A percentile compares a stretch with the other conserved stretches of the same genome.
phyloP scores from a whole-genome alignment of 805 yeast genomes.

The Candida railenensis region DNA sequence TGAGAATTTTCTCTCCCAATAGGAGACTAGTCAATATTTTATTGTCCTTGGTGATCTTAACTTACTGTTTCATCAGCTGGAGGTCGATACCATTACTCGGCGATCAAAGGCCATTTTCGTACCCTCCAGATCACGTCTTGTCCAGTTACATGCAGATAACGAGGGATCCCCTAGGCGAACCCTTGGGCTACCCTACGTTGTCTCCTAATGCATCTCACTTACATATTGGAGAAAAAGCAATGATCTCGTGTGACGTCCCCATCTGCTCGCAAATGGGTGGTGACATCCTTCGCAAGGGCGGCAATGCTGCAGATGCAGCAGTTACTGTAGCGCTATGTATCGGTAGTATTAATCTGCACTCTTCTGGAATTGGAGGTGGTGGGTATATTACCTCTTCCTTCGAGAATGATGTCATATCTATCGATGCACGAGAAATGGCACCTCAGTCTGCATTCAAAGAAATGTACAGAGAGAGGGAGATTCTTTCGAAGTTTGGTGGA shows the following conservation, averaged over 20 bases:
- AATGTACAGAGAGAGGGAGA: constrained; percentile 57
- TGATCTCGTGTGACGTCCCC: constrained; percentile 67
- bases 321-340: constrained; percentile 86
- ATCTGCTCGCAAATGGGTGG: constrained; percentile 64
- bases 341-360: constrained; percentile 78
- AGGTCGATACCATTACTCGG: not conserved
- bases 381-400: constrained; percentile 54
- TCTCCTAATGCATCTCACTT: constrained; percentile 39
- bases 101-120: not conserved
- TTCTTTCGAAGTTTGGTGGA: constrained; percentile 71
- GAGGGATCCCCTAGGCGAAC: constrained; percentile 17
- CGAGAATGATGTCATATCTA: constrained; percentile 50
- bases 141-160: not conserved
- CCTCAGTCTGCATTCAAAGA: constrained; percentile 60
- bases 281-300: constrained; percentile 51
- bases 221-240: constrained; percentile 47
- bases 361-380: constrained; percentile 94
- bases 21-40: too few relatives aligned
- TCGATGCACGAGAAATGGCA: constrained; percentile 90
- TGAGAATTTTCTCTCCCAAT: too few relatives aligned
- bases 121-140: not conserved
- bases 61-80: not conserved
- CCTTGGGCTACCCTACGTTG: constrained; percentile 38
- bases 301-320: constrained; percentile 93
- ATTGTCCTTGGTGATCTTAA: not conserved